Conservation (phyloP, 352 stramenopile species). For the Pythium biforme region DNA sequence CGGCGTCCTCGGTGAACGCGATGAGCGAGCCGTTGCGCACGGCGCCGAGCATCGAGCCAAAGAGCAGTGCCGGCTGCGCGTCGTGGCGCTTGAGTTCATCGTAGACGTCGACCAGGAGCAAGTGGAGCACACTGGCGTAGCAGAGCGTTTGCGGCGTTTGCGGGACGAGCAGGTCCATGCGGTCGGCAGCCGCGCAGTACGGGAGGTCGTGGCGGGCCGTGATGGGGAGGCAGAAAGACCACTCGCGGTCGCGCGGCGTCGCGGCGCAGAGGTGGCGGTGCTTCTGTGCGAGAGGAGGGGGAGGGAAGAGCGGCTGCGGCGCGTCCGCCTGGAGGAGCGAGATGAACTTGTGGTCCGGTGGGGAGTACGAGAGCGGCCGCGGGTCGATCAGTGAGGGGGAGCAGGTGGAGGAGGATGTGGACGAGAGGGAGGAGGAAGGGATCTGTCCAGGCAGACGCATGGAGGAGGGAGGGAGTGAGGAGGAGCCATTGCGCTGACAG, state of each 20-base stretch:
- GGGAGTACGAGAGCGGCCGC: not conserved
- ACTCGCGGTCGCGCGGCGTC: constrained; percentile 15
- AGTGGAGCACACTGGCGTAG: constrained; percentile 48
- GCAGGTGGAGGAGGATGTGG: not conserved
- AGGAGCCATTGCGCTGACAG: not conserved
- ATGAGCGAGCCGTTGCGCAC: constrained; percentile 48
- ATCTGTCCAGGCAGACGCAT: not conserved
- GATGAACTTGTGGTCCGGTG: constrained; percentile 14
- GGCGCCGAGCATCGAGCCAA: constrained; percentile 47
- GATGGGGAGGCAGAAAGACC: constrained; percentile 53
- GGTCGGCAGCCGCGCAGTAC: constrained; percentile 43
- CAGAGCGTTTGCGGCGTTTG: constrained; percentile 34
- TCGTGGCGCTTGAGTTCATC: constrained; percentile 31
- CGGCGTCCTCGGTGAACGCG: constrained; percentile 52
- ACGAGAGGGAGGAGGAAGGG: not conserved
- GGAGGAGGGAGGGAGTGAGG: not conserved
- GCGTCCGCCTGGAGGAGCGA: constrained; percentile 9
- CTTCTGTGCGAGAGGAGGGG: constrained; percentile 29
- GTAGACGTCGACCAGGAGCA: constrained; percentile 57
- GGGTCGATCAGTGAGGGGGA: constrained; percentile 14
- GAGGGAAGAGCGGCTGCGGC: constrained; percentile 4
- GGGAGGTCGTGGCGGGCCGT: constrained; percentile 41
- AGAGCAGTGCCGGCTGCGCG: constrained; percentile 36
- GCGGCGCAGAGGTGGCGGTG: constrained; percentile 23
- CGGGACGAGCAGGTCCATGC: constrained; percentile 41